Percentiles rank a stretch among this genome's conserved stretches.
Conservation (phyloP, 805 yeast species). For the Priceomyces melissophilus region DNA sequence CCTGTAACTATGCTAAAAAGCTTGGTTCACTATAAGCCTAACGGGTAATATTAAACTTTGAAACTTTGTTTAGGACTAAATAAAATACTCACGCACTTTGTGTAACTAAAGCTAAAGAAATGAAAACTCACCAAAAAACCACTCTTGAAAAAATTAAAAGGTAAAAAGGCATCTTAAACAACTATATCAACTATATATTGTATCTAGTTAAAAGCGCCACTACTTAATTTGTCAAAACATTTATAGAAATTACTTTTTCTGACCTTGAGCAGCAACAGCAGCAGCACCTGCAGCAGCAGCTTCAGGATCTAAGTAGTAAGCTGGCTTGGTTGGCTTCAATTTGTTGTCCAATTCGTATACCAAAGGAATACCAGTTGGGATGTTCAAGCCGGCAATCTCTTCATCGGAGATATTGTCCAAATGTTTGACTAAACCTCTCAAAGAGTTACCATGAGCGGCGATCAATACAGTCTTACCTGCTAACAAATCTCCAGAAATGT, state of each 20-base stretch:
- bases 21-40: too few relatives aligned
- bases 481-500: constrained; percentile 78
- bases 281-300: constrained; percentile 99
- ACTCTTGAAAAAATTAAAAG: too few relatives aligned
- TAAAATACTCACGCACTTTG: too few relatives aligned
- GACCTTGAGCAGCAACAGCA: constrained; percentile 96
- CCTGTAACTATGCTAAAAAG: too few relatives aligned
- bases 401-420: constrained; percentile 89
- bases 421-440: constrained; percentile 94
- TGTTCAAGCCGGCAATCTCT: constrained; percentile 90
- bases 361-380: constrained; percentile 98
- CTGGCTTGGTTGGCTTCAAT: constrained; percentile 86
- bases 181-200: too few relatives aligned
- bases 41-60: too few relatives aligned
- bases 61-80: too few relatives aligned
- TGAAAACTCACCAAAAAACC: too few relatives aligned
- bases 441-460: constrained; percentile 98
- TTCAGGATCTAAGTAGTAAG: constrained; percentile 97
- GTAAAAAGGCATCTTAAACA: too few relatives aligned
- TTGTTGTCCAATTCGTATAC: constrained; percentile 89
- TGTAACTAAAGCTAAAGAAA: too few relatives aligned
- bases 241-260: constrained; percentile 32
- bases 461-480: constrained; percentile 86
- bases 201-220: too few relatives aligned
- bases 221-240: too few relatives aligned